Evolutionary conservation across 176 grass and related monocot species (phyloP).

Genomic region (Otatea glauca): DNA sequence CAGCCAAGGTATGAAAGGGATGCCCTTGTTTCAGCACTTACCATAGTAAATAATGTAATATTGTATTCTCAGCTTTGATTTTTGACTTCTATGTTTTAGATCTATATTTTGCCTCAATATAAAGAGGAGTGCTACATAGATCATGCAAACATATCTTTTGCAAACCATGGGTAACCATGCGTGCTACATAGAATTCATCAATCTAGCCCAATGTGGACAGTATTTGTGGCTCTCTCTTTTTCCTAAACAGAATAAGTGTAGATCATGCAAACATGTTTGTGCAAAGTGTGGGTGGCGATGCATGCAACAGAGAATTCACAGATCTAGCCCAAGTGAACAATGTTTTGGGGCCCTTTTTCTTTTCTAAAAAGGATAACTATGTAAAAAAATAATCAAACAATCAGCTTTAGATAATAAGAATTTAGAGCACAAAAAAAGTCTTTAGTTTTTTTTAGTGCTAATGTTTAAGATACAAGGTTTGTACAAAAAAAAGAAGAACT

Average conservation of each 20-base stretch:
- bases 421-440: background rate
- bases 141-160: no score
- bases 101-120: background rate
- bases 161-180: no score
- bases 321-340: background rate
- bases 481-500: no score
- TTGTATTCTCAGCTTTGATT: background rate
- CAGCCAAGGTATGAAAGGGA: background rate
- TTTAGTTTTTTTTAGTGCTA: background rate
- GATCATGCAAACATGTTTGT: background rate
- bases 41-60: background rate
- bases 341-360: no score
- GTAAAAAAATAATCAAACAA: no score
- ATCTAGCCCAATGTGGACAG: background rate
- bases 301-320: no score
- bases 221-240: no score
- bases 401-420: background rate
- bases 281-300: background rate
- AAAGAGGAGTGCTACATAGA: background rate
- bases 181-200: background rate
- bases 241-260: background rate
- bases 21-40: background rate
- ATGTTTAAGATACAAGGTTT: background rate
- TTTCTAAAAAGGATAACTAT: no score
- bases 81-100: background rate